These are phyloP conservation scores for Rutidosis leptorrhynchoides DNA, from an alignment of 129 eudicot genomes.

Conservation along the genomic window DNA sequence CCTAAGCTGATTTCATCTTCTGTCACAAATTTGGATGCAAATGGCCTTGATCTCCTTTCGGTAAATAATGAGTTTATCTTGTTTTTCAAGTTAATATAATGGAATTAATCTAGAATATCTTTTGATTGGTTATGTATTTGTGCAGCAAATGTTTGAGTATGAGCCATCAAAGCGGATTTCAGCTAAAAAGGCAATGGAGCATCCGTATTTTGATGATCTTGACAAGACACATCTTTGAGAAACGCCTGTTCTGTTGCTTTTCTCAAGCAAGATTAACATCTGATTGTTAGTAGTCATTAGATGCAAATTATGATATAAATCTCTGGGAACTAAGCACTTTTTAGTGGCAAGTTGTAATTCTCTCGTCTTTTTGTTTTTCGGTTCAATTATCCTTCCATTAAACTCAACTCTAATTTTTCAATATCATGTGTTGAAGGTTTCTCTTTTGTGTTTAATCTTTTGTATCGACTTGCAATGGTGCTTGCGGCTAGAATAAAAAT, in stretches of 20 bases:
- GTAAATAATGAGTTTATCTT: constrained; percentile 36
- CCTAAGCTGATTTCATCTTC: constrained; percentile 57
- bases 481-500: no score
- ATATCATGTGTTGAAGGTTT: no score
- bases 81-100: neutral
- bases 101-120: neutral
- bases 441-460: no score
- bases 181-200: constrained; percentile 91
- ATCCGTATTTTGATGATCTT: constrained; percentile 73
- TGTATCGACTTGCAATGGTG: no score
- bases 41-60: constrained; percentile 60
- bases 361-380: no score
- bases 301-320: neutral
- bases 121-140: neutral
- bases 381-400: neutral
- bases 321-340: neutral
- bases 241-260: constrained; percentile 34
- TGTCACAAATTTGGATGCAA: constrained; percentile 55
- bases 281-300: constrained; percentile 1
- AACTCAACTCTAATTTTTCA: neutral
- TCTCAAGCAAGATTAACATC: constrained; percentile 38
- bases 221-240: constrained; percentile 63
- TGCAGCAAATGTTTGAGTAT: constrained; percentile 77
- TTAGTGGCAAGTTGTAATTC: neutral
- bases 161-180: constrained; percentile 83